Conservation (phyloP, 2,329 filamentous ascomycete species). For the Taxawa tesnikishii region DNA sequence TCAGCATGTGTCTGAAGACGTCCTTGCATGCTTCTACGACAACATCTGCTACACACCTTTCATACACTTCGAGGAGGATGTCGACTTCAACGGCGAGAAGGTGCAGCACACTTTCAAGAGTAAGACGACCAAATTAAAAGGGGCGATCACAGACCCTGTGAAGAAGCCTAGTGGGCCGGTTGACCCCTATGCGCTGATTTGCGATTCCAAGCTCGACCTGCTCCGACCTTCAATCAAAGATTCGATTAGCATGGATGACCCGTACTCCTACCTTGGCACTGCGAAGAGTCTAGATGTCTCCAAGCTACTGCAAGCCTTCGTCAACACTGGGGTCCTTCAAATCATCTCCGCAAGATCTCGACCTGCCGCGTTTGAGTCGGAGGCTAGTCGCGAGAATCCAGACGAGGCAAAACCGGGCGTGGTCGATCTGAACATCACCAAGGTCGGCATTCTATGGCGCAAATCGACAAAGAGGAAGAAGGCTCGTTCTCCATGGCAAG, state of each 20-base stretch:
- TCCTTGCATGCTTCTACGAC: conserved; percentile 93
- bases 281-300: conserved; percentile 64
- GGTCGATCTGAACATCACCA: conserved; percentile 94
- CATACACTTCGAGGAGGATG: conserved; percentile 89
- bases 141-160: conserved; percentile 49
- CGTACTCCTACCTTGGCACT: conserved; percentile 77
- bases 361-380: conserved; percentile 88
- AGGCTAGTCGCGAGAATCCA: conserved; percentile 73
- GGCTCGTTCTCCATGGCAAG: conserved; percentile 90
- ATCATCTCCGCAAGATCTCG: conserved; percentile 89
- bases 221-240: conserved; percentile 79
- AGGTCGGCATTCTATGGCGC: conserved; percentile 87
- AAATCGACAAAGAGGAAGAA: conserved; percentile 94
- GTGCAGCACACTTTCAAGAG: conserved; percentile 58
- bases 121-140: conserved; percentile 58
- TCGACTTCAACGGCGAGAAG: conserved; percentile 66
- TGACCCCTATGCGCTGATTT: conserved; percentile 87
- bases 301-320: conserved; percentile 77
- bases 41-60: conserved; percentile 98
- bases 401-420: conserved; percentile 81
- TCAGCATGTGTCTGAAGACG: conserved; percentile 85
- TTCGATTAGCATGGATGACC: conserved; percentile 84
- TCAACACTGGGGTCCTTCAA: conserved; percentile 81
- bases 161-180: conserved; percentile 60
- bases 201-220: conserved; percentile 75